A percentile compares a stretch with the other conserved stretches of the same genome.
Conservation (phyloP, 2,329 filamentous ascomycete genomes). For the Apiospora koreana region DNA sequence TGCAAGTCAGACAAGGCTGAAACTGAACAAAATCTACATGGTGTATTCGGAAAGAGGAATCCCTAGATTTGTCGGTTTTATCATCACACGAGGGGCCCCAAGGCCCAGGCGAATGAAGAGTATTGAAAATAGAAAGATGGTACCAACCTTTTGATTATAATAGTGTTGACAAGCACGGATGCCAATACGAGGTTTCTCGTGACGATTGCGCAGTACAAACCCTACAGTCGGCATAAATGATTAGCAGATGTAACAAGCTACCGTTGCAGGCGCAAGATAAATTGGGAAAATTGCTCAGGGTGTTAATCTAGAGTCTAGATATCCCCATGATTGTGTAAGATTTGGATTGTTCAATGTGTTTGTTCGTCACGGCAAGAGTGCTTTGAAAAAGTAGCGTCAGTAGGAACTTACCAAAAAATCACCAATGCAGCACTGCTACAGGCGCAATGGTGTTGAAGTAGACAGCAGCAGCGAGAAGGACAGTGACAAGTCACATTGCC, state of each 20-base stretch:
- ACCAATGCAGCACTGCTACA: conserved; percentile 4
- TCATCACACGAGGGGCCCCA: conserved; percentile 54
- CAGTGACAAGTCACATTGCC: neutral
- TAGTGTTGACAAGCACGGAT: neutral
- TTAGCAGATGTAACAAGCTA: neutral
- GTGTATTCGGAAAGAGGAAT: conserved; percentile 70
- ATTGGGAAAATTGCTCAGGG: conserved; percentile 50
- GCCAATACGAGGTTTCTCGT: neutral
- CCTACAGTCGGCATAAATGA: neutral
- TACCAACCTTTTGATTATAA: conserved; percentile 46
- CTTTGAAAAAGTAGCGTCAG: conserved; percentile 4
- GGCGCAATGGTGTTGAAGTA: conserved; percentile 13
- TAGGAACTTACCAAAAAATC: conserved; percentile 8
- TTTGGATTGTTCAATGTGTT: conserved; percentile 61
- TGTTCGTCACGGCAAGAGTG: conserved; percentile 43
- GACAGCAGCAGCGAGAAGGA: conserved; percentile 5
- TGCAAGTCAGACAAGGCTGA: conserved; percentile 67
- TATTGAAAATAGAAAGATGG: conserved; percentile 14
- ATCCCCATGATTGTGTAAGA: conserved; percentile 62
- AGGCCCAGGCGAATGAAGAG: conserved; percentile 17
- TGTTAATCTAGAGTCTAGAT: conserved; percentile 49
- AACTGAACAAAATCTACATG: conserved; percentile 66
- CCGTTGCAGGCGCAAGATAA: neutral
- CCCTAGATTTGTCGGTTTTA: conserved; percentile 59
- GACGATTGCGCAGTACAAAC: neutral